These are phyloP conservation scores for Cryptococcus jaspeensis DNA, from an alignment of 1,284 basidiomycete species.

Conservation along the genomic window DNA sequence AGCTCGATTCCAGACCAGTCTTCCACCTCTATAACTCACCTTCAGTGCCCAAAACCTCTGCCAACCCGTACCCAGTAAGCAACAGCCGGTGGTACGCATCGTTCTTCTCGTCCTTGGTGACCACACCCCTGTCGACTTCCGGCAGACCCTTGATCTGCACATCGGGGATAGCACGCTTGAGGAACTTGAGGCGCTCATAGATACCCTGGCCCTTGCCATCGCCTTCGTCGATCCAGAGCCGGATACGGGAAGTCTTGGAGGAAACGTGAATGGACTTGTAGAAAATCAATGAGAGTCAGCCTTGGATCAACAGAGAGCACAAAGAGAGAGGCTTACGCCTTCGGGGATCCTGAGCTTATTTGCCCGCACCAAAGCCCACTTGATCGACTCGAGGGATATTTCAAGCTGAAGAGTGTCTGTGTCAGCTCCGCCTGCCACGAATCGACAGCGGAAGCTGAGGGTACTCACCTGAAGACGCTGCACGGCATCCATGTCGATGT, in stretches of 20 bases:
- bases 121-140: slow-evolving; percentile 82
- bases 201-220: slow-evolving; percentile 54
- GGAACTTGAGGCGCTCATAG: slow-evolving; percentile 80
- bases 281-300: not conserved
- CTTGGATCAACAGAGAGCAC: not conserved
- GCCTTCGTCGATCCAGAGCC: slow-evolving; percentile 79
- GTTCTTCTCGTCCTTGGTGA: slow-evolving; percentile 76
- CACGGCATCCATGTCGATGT: slow-evolving; percentile 87
- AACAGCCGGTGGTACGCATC: slow-evolving; percentile 57
- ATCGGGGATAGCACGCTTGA: slow-evolving; percentile 74
- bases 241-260: slow-evolving; percentile 75
- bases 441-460: not conserved
- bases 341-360: slow-evolving; percentile 93
- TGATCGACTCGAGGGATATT: slow-evolving; percentile 87
- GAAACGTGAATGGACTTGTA: slow-evolving; percentile 62
- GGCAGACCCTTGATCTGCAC: slow-evolving; percentile 92
- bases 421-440: not conserved
- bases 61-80: slow-evolving; percentile 95
- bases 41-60: slow-evolving; percentile 96
- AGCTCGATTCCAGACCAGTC: too few relatives aligned
- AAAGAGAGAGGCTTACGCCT: slow-evolving; percentile 56
- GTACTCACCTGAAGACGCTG: slow-evolving; percentile 75
- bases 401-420: slow-evolving; percentile 65
- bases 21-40: slow-evolving; percentile 56
- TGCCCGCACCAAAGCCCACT: slow-evolving; percentile 81